Conservation (phyloP, 345 rosid genomes). For the Hibiscus trionum region DNA sequence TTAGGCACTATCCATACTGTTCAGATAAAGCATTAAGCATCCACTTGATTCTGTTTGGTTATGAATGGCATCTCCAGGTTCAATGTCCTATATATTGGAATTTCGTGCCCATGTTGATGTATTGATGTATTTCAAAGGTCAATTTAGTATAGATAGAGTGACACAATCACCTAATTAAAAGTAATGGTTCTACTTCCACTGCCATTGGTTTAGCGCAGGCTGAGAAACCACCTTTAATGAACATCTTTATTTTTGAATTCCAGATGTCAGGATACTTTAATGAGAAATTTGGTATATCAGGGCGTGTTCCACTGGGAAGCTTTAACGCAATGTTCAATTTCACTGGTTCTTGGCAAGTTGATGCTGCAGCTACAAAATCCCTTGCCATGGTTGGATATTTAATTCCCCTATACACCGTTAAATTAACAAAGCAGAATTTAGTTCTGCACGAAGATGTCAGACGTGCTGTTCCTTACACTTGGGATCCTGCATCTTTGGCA, state of each 20-base stretch:
- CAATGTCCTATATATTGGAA: neutral
- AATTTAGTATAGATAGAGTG: neutral
- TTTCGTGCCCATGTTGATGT: neutral
- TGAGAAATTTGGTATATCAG: constrained; percentile 62
- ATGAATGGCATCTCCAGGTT: neutral
- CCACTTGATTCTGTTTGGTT: neutral
- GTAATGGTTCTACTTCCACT: constrained; percentile 5
- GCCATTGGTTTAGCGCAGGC: neutral
- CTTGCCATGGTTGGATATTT: constrained; percentile 84
- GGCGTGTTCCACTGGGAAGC: constrained; percentile 81
- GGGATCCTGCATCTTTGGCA: constrained; percentile 98
- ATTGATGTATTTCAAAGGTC: neutral
- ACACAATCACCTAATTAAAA: neutral
- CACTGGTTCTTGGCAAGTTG: constrained; percentile 90
- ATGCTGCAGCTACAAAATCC: constrained; percentile 90
- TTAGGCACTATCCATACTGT: neutral
- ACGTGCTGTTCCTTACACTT: constrained; percentile 77
- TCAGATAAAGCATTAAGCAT: neutral
- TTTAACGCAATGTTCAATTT: constrained; percentile 95
- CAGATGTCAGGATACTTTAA: constrained; percentile 85
- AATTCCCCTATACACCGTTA: constrained; percentile 58
- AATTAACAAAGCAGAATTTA: constrained; percentile 43
- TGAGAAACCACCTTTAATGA: constrained; percentile 4
- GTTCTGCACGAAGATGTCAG: constrained; percentile 54
- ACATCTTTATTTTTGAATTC: constrained; percentile 21